These are phyloP conservation scores for Solanum pimpinellifolium DNA, from an alignment of 257 asterid genomes.

Conservation along the genomic window DNA sequence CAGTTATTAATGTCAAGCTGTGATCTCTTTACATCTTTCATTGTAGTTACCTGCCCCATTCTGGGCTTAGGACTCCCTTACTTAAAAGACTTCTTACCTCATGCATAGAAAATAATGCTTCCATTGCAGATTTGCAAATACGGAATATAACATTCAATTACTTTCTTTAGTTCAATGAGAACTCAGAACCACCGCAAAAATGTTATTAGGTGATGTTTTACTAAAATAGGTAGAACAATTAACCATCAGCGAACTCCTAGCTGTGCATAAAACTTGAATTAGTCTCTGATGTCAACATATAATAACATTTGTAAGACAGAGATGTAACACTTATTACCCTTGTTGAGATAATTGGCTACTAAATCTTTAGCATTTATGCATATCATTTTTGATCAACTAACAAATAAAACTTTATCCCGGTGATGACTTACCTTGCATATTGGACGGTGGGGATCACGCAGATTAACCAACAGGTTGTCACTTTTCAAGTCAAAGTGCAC, in stretches of 20 bases:
- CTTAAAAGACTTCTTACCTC: neutral
- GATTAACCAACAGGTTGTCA: conserved; percentile 92
- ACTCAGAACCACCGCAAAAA: neutral
- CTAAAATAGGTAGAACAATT: neutral
- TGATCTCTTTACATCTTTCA: neutral
- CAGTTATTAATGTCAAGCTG: neutral
- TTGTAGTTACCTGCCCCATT: neutral
- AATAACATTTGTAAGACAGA: neutral
- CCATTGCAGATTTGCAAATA: neutral
- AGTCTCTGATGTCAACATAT: neutral
- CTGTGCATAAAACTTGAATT: neutral
- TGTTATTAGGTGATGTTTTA: neutral
- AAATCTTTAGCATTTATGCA: neutral
- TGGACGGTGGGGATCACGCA: conserved; percentile 98
- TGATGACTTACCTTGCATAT: conserved; percentile 78
- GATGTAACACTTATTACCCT: neutral
- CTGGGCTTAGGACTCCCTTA: neutral
- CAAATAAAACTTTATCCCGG: neutral
- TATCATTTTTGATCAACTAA: neutral
- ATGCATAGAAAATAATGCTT: neutral
- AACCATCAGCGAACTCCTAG: neutral
- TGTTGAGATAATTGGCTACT: neutral
- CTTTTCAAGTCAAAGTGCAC: conserved; percentile 98
- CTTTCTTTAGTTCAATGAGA: neutral
- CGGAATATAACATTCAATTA: neutral